These are phyloP conservation scores for Calonectria honghensis DNA, from an alignment of 2,329 filamentous ascomycete species.

Conservation along the genomic window DNA sequence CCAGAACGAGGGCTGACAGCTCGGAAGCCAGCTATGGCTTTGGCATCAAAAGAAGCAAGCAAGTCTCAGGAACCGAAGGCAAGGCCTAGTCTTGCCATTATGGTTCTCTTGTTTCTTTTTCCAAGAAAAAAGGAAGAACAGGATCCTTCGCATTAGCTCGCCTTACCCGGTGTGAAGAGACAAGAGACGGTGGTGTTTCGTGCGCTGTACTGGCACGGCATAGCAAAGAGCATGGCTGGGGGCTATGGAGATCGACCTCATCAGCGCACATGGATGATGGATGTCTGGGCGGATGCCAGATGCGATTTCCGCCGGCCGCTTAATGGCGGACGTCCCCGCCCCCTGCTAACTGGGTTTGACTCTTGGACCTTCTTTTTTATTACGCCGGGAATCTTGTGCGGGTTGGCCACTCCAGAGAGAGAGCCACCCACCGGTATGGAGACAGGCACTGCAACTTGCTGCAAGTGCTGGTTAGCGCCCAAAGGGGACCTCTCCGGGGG, in stretches of 20 bases:
- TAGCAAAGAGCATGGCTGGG: slow-evolving; percentile 9
- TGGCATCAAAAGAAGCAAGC: slow-evolving; percentile 9
- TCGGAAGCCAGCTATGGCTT: slow-evolving; percentile 10
- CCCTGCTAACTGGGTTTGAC: slow-evolving; percentile 8
- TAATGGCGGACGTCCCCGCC: slow-evolving; percentile 28
- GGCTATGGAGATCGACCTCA: slow-evolving; percentile 14
- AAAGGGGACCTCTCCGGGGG: slow-evolving; percentile 13
- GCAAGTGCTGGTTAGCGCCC: slow-evolving; percentile 14
- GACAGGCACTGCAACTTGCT: slow-evolving; percentile 15
- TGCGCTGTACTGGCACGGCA: background rate
- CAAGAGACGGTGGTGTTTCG: background rate
- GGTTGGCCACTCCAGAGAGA: slow-evolving; percentile 25
- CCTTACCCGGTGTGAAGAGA: background rate
- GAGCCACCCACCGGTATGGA: slow-evolving; percentile 21
- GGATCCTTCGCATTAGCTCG: background rate
- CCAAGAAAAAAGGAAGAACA: background rate
- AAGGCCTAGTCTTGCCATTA: slow-evolving; percentile 6
- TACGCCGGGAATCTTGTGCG: slow-evolving; percentile 4
- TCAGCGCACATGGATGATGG: slow-evolving; percentile 22
- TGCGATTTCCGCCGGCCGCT: slow-evolving; percentile 24
- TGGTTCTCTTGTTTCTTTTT: slow-evolving; percentile 27
- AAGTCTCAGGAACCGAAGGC: slow-evolving; percentile 7
- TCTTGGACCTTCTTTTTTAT: slow-evolving; percentile 23
- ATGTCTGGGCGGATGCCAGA: slow-evolving; percentile 15
- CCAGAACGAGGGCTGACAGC: slow-evolving; percentile 22